These are phyloP conservation scores for Trametes cingulata DNA, from an alignment of 768 basidiomycete species.

Conservation along the genomic window DNA sequence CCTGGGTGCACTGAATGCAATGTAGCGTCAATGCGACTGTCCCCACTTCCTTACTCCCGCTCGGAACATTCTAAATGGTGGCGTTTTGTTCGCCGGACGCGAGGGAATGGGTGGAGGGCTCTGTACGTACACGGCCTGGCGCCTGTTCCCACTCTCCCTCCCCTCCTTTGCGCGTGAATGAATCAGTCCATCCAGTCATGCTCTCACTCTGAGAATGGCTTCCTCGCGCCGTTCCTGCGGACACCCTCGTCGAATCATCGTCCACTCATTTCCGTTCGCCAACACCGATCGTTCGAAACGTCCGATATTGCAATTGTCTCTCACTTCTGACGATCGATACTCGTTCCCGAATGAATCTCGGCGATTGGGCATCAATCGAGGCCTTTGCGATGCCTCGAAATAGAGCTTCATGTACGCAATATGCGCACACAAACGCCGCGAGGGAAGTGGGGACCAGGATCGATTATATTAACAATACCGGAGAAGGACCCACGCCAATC, in stretches of 20 bases:
- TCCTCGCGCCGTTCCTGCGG: not conserved
- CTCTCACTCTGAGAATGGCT: not conserved
- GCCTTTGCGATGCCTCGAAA: too few species aligned
- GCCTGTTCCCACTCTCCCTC: constrained; percentile 6
- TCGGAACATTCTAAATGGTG: constrained; percentile 5
- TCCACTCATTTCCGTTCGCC: constrained; percentile 3
- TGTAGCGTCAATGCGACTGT: not conserved
- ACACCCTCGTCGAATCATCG: constrained; percentile 1
- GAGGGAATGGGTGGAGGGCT: not conserved
- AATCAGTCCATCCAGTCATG: not conserved
- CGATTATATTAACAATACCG: constrained; percentile 17
- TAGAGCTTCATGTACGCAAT: not conserved
- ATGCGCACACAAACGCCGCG: constrained; percentile 1
- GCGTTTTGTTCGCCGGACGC: constrained; percentile 6
- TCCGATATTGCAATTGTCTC: not conserved
- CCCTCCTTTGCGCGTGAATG: constrained; percentile 3
- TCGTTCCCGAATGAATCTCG: not conserved
- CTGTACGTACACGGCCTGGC: constrained; percentile 11
- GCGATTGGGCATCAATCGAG: not conserved
- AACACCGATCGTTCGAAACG: not conserved
- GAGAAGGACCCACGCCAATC: constrained; percentile 13
- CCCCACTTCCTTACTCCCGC: not conserved
- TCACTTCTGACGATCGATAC: not conserved
- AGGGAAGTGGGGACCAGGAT: not conserved
- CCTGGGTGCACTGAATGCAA: not conserved